Evolutionary conservation across 2,329 filamentous ascomycete species (phyloP).

Genomic region (Huntiella savannae): DNA sequence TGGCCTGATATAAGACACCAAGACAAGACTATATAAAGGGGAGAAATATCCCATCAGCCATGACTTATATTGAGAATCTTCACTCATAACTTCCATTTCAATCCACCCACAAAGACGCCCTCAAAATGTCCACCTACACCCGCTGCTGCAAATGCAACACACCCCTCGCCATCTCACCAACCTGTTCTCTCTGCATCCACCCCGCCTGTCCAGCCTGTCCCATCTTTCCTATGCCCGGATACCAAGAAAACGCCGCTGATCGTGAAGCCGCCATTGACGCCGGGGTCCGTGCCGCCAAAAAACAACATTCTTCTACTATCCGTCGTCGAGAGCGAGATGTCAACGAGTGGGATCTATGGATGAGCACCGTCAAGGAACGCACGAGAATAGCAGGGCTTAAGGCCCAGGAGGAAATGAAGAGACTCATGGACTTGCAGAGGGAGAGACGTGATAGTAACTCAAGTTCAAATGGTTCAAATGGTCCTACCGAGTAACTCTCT

Average conservation of each 20-base stretch:
- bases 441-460: no score
- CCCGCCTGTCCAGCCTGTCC: conserved; percentile 29
- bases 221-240: conserved; percentile 7
- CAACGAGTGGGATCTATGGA: no score
- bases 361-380: no score
- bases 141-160: conserved; percentile 37
- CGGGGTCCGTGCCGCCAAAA: background rate
- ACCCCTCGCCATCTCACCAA: conserved; percentile 38
- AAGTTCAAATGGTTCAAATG: no score
- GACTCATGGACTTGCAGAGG: no score
- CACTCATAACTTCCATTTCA: background rate
- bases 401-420: no score
- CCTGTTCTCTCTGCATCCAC: conserved; percentile 31
- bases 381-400: no score
- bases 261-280: conserved; percentile 8
- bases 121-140: conserved; percentile 20
- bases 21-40: background rate
- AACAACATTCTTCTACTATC: no score
- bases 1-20: no score
- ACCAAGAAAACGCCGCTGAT: conserved; percentile 2
- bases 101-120: background rate
- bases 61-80: background rate
- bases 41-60: background rate
- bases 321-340: no score
- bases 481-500: no score